Conservation (phyloP, 306 rosid genomes). For the Cucumis cinereus region DNA sequence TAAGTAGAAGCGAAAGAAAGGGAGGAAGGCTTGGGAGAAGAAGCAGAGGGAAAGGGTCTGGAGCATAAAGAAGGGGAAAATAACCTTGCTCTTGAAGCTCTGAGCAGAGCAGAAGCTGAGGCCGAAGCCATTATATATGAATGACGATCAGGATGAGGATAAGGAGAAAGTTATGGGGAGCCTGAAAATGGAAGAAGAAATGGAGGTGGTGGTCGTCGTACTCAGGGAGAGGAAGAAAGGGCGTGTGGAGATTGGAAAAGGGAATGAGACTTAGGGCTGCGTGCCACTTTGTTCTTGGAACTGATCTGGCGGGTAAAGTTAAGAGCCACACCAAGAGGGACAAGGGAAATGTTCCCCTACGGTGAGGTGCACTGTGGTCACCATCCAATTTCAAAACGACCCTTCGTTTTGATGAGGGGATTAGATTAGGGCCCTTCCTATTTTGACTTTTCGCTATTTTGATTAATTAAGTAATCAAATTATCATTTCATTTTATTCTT, state of each 20-base stretch:
- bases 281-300: slow-evolving; percentile 20
- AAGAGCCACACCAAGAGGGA: not conserved
- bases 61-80: slow-evolving; percentile 19
- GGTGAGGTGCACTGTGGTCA: not conserved
- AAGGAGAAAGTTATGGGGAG: not conserved
- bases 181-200: not conserved
- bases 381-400: not conserved
- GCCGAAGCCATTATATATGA: slow-evolving; percentile 33
- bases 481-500: no score
- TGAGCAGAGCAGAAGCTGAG: slow-evolving; percentile 43
- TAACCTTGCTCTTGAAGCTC: slow-evolving; percentile 48
- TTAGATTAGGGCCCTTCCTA: not conserved
- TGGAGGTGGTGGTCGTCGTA: not conserved
- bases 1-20: not conserved
- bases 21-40: slow-evolving; percentile 10
- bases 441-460: no score
- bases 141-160: slow-evolving; percentile 37
- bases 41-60: slow-evolving; percentile 25
- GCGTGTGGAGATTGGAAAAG: slow-evolving; percentile 37
- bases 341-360: not conserved
- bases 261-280: slow-evolving; percentile 29
- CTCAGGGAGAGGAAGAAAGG: not conserved
- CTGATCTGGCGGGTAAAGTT: slow-evolving; percentile 6
- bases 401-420: not conserved
- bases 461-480: no score